These are phyloP conservation scores for Nitzschia putrida DNA, from an alignment of 108 stramenopile genomes.

Conservation along the genomic window DNA sequence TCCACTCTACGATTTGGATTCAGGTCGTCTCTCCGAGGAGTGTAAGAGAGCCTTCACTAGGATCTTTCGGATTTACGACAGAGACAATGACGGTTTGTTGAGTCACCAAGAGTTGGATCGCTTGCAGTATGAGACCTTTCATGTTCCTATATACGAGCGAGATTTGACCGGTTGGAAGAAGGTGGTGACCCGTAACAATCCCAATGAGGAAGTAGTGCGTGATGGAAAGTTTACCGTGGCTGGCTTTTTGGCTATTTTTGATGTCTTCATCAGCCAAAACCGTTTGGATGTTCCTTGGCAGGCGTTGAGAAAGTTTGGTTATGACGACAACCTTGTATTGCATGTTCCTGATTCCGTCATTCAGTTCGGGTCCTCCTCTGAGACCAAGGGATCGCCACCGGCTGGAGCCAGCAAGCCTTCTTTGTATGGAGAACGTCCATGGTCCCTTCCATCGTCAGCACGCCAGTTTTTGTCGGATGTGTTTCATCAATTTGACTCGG, in stretches of 20 bases:
- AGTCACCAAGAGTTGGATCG: conserved; percentile 69
- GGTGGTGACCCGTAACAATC: conserved; percentile 53
- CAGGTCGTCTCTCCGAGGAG: conserved; percentile 51
- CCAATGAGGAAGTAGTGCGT: conserved; percentile 49
- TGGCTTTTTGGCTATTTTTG: conserved; percentile 81
- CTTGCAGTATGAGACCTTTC: conserved; percentile 72
- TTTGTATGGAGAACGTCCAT: conserved; percentile 13
- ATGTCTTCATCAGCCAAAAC: conserved; percentile 81
- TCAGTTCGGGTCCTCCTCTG: background rate
- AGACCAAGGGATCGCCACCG: background rate
- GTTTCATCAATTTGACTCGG: conserved; percentile 75
- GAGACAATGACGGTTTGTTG: conserved; percentile 71
- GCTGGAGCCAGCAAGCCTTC: background rate
- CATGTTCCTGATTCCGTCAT: conserved; percentile 54
- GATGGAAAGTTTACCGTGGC: conserved; percentile 77
- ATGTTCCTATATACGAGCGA: conserved; percentile 56
- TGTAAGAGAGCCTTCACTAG: conserved; percentile 70
- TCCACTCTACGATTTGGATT: conserved; percentile 71
- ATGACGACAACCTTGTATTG: conserved; percentile 70
- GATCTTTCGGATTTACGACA: conserved; percentile 81
- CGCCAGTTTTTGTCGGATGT: conserved; percentile 58
- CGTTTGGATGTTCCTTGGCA: conserved; percentile 81
- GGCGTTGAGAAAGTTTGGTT: conserved; percentile 73
- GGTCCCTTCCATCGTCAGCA: conserved; percentile 53
- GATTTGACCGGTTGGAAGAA: conserved; percentile 80